Evolutionary conservation across 2,329 filamentous ascomycete genomes (phyloP), one percentile per base, ranked within the genome.

Genomic region (Domatiomyces globalis): DNA sequence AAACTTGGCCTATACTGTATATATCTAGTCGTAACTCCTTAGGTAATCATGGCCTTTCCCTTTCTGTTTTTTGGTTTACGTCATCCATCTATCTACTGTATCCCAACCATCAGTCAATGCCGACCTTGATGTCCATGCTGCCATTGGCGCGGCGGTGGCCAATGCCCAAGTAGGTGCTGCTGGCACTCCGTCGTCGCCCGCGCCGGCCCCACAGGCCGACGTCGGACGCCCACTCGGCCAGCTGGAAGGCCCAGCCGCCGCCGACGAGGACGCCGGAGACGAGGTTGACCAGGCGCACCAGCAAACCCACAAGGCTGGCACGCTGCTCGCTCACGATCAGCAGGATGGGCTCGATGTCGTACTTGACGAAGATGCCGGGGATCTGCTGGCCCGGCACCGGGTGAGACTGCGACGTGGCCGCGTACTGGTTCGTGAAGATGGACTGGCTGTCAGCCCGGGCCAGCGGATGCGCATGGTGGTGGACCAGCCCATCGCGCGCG

Each of bases 341-440:
- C 66, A 92, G 72, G 61, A 98, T 89, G 1, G 92, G 92, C 73
- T 98, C 92, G 61, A 98, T 95, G 66, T 96, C 90, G 71, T 94
- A 98, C 72, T 96, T 98, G 77, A 98, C 86, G 66, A 96, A 98
- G 56, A 98, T 81, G 29, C 92, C 92, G 0, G 92, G 92, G 0
- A 95, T 79, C 53, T 73, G 71, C 60, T 74, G 80, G 62, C 94
- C 84, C 50, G 75, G 72, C 43, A 94, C 77, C 36, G 74, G 71
- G 62, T 82, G 79, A 60, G 78, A 84, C 72, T 96, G 89, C 64
- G 89, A 87, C 0, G 89, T 96, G 0, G 95, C 92, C 54, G 90
- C 92, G 72, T 98, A 98, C 69, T 98, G 92, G 73, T 98, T 98
- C 15, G 92, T 96, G 68, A 84, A 80, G 64, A 98, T 81, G 50